Evolutionary conservation across 2,329 filamentous ascomycete species (phyloP), one percentile per base, ranked within the genome.

Genomic region (Penicillium sp.): DNA sequence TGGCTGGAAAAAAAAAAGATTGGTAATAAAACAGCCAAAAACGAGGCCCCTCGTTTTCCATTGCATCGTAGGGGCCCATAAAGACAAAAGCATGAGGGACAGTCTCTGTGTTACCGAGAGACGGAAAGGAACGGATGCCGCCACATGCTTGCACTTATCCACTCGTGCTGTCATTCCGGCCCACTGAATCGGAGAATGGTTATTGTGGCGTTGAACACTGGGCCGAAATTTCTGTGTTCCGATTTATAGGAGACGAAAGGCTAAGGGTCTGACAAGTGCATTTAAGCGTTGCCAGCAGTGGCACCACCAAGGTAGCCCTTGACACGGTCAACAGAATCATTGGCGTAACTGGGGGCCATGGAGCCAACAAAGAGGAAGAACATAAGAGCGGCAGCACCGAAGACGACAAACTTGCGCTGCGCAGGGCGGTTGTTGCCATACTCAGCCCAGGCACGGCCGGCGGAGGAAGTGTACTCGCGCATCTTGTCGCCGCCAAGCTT

Each of bases 401-500:
- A 85, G 66, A 94, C 80, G 62, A 91, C 80, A 52, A 93, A 75
- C 79, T 93, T 93, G 78, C 92, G 89, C 69, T 90, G 81, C 47
- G 87, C 84, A 13, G 93, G 93, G 72, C 88, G 89, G 64, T 82
- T 83, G 68, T 86, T 86, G 58, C 92, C 92, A 67, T 94, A 92
- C 70, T 96, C 92, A 51, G 89, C 88, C 92, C 92, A 96, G 60
- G 87, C 84, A 73, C 91, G 89, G 71, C 83, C 82, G 54, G 83
- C 88, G 67, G 92, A 87, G 61, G 82, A 81, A 59, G 89, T 78
- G 75, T 93, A 91, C 71, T 89, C 89, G 82, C 89, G 93, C 72
- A 96, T 79, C 75, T 91, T 89, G 59, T 96, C 91, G 58, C 83
- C 83, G 75, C 86, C 86, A 53, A 88, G 83, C 81, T 87, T 87